Evolutionary conservation across 495 filamentous ascomycete genomes (phyloP).

Genomic region (Alectoria sarmentosa): DNA sequence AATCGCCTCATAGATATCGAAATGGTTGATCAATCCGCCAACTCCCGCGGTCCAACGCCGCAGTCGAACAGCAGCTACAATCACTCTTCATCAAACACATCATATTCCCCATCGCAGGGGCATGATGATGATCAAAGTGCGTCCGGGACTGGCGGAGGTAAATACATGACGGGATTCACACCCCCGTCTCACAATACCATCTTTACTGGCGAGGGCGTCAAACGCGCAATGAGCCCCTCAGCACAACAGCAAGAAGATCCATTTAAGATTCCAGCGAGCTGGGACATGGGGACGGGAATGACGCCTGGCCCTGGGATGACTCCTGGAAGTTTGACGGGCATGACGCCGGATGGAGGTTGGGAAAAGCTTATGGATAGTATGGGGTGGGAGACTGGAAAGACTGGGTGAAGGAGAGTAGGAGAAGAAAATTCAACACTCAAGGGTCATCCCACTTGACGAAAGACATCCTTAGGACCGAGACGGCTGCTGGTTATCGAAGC

Average conservation of each 20-base stretch:
- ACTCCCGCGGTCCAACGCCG: constrained; percentile 21
- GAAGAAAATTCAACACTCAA: background rate
- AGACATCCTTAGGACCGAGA: background rate
- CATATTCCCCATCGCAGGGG: constrained; percentile 17
- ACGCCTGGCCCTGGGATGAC: constrained; percentile 3
- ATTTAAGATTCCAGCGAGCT: constrained; percentile 16
- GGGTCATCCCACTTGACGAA: background rate
- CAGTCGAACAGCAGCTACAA: constrained; percentile 17
- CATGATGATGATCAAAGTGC: background rate
- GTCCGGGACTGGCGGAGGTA: constrained; percentile 1
- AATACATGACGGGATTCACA: background rate
- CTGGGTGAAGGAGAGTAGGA: background rate
- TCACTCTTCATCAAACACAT: constrained; percentile 23
- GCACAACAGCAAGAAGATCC: constrained; percentile 11
- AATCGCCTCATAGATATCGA: constrained; percentile 18
- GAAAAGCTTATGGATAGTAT: constrained; percentile 24
- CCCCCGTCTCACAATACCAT: background rate
- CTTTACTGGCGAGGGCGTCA: background rate
- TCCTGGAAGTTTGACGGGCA: constrained; percentile 16
- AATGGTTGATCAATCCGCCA: constrained; percentile 21
- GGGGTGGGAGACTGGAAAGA: constrained; percentile 11
- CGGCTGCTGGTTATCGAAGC: background rate
- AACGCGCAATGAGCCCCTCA: background rate
- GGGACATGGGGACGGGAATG: constrained; percentile 12
- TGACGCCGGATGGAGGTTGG: constrained; percentile 23